These are phyloP conservation scores for Dendrocalamus sinicus DNA, from an alignment of 176 grass and related monocot genomes.

Conservation along the genomic window DNA sequence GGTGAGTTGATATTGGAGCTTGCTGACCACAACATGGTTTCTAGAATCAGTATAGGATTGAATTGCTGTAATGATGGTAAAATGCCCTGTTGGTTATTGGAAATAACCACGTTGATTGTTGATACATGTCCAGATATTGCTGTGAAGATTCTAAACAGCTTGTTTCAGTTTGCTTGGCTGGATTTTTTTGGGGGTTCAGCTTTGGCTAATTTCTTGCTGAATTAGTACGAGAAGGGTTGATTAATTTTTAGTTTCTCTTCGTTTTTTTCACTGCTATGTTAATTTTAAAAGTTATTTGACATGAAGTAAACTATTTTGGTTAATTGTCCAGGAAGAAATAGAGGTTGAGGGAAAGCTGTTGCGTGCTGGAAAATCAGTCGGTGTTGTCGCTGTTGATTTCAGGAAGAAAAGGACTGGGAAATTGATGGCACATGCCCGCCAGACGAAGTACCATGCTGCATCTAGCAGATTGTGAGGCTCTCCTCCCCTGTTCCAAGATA, in stretches of 20 bases:
- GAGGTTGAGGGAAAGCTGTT: slow-evolving; percentile 83
- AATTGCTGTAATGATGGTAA: not conserved
- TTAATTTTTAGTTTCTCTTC: slow-evolving; percentile 31
- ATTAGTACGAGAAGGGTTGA: not conserved
- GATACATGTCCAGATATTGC: slow-evolving; percentile 11
- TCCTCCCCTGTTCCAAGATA: slow-evolving; percentile 9
- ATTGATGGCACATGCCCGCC: slow-evolving; percentile 80
- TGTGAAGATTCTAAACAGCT: not conserved
- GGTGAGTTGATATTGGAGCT: not conserved
- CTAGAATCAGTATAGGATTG: slow-evolving; percentile 4
- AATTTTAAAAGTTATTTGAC: not conserved
- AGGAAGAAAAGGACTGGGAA: slow-evolving; percentile 79
- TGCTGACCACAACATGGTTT: slow-evolving; percentile 17
- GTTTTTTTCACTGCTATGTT: not conserved
- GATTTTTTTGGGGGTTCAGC: too few species aligned
- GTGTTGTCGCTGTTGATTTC: slow-evolving; percentile 68
- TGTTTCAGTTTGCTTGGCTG: slow-evolving; percentile 8
- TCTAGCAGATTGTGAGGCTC: slow-evolving; percentile 80
- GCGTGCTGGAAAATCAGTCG: slow-evolving; percentile 69
- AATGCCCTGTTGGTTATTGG: not conserved
- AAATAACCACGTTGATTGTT: not conserved
- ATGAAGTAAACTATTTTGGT: not conserved
- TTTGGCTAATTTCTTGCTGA: too few species aligned
- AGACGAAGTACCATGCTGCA: slow-evolving; percentile 82
- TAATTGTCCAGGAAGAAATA: slow-evolving; percentile 81